These are phyloP conservation scores for Rubia peregrina DNA, from an alignment of 305 asterid genomes.

Conservation along the genomic window DNA sequence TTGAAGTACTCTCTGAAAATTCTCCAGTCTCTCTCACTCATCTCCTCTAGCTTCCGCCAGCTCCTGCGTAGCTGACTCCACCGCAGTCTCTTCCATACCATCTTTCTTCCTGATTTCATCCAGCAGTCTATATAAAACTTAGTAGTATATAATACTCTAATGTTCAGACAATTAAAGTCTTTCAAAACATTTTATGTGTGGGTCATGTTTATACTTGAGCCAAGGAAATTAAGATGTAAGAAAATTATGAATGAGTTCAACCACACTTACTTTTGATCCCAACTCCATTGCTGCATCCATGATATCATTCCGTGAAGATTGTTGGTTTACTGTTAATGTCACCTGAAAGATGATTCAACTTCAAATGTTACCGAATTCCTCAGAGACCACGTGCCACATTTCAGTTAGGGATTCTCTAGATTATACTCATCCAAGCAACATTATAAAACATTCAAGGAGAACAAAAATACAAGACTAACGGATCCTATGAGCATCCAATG, in stretches of 20 bases:
- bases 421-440: constrained; percentile 6
- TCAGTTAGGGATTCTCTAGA: constrained; percentile 1
- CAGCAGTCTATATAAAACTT: too few relatives aligned
- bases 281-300: constrained; percentile 96
- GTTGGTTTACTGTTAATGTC: constrained; percentile 89
- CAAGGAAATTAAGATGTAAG: background rate
- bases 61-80: constrained; percentile 65
- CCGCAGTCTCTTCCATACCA: constrained; percentile 57
- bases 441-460: background rate
- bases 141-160: too few relatives aligned
- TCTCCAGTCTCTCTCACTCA: constrained; percentile 90
- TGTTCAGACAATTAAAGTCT: too few relatives aligned
- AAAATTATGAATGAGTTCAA: background rate
- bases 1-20: constrained; percentile 74
- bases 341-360: constrained; percentile 41
- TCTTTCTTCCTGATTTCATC: constrained; percentile 68
- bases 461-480: background rate
- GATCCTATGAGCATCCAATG: background rate
- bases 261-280: constrained; percentile 66
- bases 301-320: constrained; percentile 84
- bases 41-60: constrained; percentile 67
- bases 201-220: background rate
- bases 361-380: constrained; percentile 4
- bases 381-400: background rate
- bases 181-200: too few relatives aligned